These are phyloP conservation scores for Penicillium soppii DNA, from an alignment of 495 filamentous ascomycete genomes.

Conservation along the genomic window DNA sequence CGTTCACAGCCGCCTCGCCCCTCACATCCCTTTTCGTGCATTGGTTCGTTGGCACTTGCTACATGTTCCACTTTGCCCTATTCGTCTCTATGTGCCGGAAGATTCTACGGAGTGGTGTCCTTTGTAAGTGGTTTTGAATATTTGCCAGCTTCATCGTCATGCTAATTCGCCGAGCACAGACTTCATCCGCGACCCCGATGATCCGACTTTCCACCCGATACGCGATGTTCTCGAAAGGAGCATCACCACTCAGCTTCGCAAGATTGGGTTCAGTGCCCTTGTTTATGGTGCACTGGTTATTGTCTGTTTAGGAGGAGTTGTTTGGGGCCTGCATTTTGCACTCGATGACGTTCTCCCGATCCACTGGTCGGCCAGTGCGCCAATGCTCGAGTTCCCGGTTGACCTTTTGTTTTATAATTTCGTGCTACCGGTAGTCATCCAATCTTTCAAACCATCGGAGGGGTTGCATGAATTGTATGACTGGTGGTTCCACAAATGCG, in stretches of 20 bases:
- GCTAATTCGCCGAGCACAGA: slow-evolving; percentile 47
- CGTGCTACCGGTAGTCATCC: slow-evolving; percentile 80
- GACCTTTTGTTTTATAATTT: slow-evolving; percentile 97
- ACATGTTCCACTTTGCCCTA: slow-evolving; percentile 99
- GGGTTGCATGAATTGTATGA: slow-evolving; percentile 79
- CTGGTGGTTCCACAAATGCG: slow-evolving; percentile 96
- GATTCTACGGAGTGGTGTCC: slow-evolving; percentile 88
- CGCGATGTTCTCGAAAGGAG: slow-evolving; percentile 94
- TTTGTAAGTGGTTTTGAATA: slow-evolving; percentile 59
- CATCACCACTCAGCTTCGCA: slow-evolving; percentile 88
- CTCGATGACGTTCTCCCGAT: slow-evolving; percentile 78
- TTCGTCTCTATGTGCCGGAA: slow-evolving; percentile 99
- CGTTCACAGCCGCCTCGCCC: slow-evolving; percentile 72
- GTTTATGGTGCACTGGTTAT: slow-evolving; percentile 94
- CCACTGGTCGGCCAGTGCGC: slow-evolving; percentile 86
- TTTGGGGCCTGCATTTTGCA: slow-evolving; percentile 78
- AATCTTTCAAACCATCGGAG: slow-evolving; percentile 79
- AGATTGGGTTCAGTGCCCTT: slow-evolving; percentile 92
- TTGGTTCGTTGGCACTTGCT: slow-evolving; percentile 98
- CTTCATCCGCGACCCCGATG: slow-evolving; percentile 98
- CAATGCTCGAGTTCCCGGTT: slow-evolving; percentile 89
- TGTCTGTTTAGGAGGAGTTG: slow-evolving; percentile 89
- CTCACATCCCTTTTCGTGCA: slow-evolving; percentile 92
- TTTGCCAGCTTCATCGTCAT: not conserved
- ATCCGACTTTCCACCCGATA: slow-evolving; percentile 97